A percentile compares a stretch with the other conserved stretches of the same genome.
Evolutionary conservation across 331 rosid genomes (phyloP).

Genomic region (Malus hybrid): DNA sequence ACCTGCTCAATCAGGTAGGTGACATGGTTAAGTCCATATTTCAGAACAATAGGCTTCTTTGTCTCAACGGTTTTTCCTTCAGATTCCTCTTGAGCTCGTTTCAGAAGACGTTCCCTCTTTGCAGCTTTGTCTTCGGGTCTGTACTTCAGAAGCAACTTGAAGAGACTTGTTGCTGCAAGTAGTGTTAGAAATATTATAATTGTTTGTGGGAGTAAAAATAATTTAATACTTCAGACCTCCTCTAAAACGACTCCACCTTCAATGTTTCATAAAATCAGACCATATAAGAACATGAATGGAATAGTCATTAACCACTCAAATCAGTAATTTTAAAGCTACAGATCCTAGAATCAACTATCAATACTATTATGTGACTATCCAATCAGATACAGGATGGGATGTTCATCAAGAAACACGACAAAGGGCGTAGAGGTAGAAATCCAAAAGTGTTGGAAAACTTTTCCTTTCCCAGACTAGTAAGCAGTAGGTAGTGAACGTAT

Average conservation of each 20-base stretch:
- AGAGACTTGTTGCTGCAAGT: constrained; percentile 54
- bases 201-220: background rate
- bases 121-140: constrained; percentile 74
- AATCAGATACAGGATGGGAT: background rate
- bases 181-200: background rate
- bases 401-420: background rate
- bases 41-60: constrained; percentile 70
- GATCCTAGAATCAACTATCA: background rate
- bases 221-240: background rate
- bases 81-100: constrained; percentile 74
- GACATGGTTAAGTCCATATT: constrained; percentile 79
- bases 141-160: constrained; percentile 80
- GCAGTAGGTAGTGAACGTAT: background rate
- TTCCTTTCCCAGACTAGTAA: background rate
- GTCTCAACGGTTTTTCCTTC: constrained; percentile 61
- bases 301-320: background rate
- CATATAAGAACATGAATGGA: background rate
- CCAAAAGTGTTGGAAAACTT: background rate
- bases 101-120: constrained; percentile 72
- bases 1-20: constrained; percentile 82
- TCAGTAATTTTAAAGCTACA: background rate
- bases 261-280: background rate
- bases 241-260: background rate
- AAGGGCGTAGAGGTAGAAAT: background rate
- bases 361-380: background rate